phyloP scores from a whole-genome alignment of 2,329 filamentous ascomycete genomes.

The Diaporthe ampelina region DNA sequence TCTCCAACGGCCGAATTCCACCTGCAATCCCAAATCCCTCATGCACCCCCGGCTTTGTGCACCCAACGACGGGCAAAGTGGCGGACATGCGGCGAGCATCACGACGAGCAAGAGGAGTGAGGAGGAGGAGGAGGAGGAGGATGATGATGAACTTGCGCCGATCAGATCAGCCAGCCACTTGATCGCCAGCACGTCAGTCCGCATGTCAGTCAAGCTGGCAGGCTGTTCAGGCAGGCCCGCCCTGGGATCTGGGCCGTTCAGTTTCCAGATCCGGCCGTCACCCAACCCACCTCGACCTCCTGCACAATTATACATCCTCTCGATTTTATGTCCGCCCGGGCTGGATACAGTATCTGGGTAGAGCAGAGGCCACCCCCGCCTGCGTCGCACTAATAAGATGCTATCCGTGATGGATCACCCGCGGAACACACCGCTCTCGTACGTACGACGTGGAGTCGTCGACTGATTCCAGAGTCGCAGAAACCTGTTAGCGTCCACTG shows the following conservation, averaged over 20 bases:
- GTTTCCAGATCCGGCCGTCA: conserved; percentile 14
- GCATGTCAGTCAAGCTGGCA: background rate
- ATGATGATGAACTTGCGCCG: conserved; percentile 18
- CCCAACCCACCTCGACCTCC: conserved; percentile 27
- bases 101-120: background rate
- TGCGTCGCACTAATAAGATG: conserved; percentile 18
- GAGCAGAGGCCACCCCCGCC: conserved; percentile 21
- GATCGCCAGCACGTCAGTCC: conserved; percentile 18
- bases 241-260: background rate
- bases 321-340: background rate
- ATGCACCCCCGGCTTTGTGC: background rate
- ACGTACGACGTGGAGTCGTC: conserved; percentile 4
- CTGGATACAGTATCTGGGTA: background rate
- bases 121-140: background rate
- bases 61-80: background rate
- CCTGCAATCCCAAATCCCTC: conserved; percentile 30
- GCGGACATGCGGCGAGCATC: background rate
- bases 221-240: background rate
- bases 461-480: conserved; percentile 25
- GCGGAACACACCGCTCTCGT: conserved; percentile 25
- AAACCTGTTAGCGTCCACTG: conserved; percentile 2
- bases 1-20: conserved; percentile 29
- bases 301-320: conserved; percentile 18
- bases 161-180: conserved; percentile 28
- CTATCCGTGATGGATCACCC: conserved; percentile 1